Evolutionary conservation across 2,329 filamentous ascomycete genomes (phyloP), one percentile per base, ranked within the genome.

Genomic region (Acephala macrosclerotiorum): DNA sequence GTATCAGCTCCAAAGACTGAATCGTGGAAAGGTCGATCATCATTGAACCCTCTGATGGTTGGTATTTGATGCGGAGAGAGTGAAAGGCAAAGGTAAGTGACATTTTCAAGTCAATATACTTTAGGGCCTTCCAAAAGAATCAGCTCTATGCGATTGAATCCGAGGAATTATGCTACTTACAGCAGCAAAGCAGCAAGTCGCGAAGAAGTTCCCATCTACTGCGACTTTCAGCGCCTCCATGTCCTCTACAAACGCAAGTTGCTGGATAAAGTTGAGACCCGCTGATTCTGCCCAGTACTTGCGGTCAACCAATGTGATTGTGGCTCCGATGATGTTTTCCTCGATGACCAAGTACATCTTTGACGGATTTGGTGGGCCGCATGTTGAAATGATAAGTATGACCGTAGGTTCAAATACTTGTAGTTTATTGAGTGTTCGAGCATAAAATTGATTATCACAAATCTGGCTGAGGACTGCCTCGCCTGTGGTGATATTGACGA

Each of bases 1-100:
- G 93, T 29, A 98, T 91, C 6, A 99, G 84, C 76, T 99, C 96
- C 2, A 99, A 82, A 0, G 93, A 93, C 42, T 90, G 86, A 33
- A 97, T 93, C 0, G 94, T 97, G 0, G 93, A 91, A 2, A 96
- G 84, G 73, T 97, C 95, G 72, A 98, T 96, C 87, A 97, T 93
- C 94, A 98, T 97, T 0, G 93, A 92, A 26, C 95, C 92, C 75
- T 97, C 92, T 0, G 93, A 94, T 0, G 94, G 91, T 73, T 95
- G 90, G 71, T 97, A 97, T 68, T 89, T 90, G 74, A 98, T 91
- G 3, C 93, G 88, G 36, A 98, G 85, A 22, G 94, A 94, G 75
- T 96, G 90, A n/a, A 85, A 83, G 3, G 88, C 84, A 75, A 97
- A 96, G 0, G 84, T 87, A 66, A 90, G 84, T 3, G 83, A 83